Percentiles rank a stretch among this genome's conserved stretches.
Evolutionary conservation across 2,329 filamentous ascomycete genomes (phyloP).

Genomic region (Phialocephala sp.): DNA sequence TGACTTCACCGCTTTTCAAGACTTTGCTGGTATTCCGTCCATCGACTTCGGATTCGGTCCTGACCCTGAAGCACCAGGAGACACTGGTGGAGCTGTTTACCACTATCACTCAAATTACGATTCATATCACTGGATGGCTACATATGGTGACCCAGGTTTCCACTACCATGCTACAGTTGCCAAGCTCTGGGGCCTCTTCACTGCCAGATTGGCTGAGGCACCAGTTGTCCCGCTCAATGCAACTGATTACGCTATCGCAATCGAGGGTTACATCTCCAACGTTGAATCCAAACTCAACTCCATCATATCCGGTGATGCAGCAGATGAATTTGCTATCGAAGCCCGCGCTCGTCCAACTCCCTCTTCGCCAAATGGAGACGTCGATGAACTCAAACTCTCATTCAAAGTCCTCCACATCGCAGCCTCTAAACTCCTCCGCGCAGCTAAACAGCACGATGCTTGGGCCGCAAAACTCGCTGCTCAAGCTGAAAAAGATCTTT

Average conservation of each 20-base stretch:
- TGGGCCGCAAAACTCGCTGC: conserved; percentile 41
- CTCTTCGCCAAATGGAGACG: conserved; percentile 28
- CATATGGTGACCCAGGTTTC: conserved; percentile 71
- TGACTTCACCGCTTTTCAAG: conserved; percentile 72
- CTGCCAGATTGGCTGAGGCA: conserved; percentile 54
- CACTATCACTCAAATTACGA: conserved; percentile 89
- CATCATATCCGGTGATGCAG: conserved; percentile 26
- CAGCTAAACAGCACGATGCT: conserved; percentile 38
- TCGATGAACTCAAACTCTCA: conserved; percentile 34
- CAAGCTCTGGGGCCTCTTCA: conserved; percentile 57
- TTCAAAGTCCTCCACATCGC: conserved; percentile 40
- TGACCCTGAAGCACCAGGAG: conserved; percentile 37
- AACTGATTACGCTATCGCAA: conserved; percentile 48
- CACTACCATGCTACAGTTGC: conserved; percentile 65
- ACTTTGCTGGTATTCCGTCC: conserved; percentile 56
- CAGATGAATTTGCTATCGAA: conserved; percentile 39
- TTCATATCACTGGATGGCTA: conserved; percentile 83
- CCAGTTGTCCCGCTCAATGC: conserved; percentile 59
- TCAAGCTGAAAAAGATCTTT: conserved; percentile 60
- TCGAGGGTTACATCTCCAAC: conserved; percentile 40
- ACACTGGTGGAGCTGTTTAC: conserved; percentile 57
- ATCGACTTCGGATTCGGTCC: conserved; percentile 61
- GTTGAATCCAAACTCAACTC: conserved; percentile 40
- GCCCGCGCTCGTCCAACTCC: conserved; percentile 38
- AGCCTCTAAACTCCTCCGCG: conserved; percentile 33